Base-by-base conservation (phyloP, 257 asterid species). In the Solanum chmielewskii region DNA sequence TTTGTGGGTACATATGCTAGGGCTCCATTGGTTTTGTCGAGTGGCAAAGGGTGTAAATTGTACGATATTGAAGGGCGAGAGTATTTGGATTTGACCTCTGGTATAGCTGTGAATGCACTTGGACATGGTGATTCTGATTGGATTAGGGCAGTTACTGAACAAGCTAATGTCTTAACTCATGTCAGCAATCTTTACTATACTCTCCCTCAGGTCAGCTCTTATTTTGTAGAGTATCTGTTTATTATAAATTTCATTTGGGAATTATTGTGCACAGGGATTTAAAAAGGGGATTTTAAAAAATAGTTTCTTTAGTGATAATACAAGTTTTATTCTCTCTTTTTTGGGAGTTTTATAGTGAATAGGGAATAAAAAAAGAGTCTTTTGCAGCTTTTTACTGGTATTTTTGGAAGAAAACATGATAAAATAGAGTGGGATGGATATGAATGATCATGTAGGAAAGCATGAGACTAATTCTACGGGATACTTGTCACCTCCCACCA, bases 51-150 rank as follows among this genome's bases (percentile, higher is more conserved):
- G 1, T 95, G 98, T 89, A 94, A 90, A 86, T 85, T 96, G 93
- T 93, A 91, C 89, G 99, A 96, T 88, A 90, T 97, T 37, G 98
- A 95, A 41, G 98, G 98, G 89, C 87, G 89, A 85, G 99, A 97
- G 91, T 97, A 95, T 90, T 92, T 97, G 87, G 99, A 97, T 88
- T 87, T 97, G 90, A 92, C 94, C 56, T 90, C 99, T 9, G 99
- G 99, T 29, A 95, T 97, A 83, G 98, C 98, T 49, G 99, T 96
- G 7, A 97, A 94, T 89, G 96, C 98, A 76, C 98, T 97, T 33
- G 99, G 99, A 77, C 98, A 96, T 87, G 96, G 95, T 75, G 98
- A 96, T 87, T 90, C 98, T 45, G 98, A 97, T 89, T 96, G 98
- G 96, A 86, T 96, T 80, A 91, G 78, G 33, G 96, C 98, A 78